Percentiles rank a stretch among this genome's conserved stretches.
Conservation (phyloP, 1,139 yeast genomes). For the Kluyveromyces sp. region DNA sequence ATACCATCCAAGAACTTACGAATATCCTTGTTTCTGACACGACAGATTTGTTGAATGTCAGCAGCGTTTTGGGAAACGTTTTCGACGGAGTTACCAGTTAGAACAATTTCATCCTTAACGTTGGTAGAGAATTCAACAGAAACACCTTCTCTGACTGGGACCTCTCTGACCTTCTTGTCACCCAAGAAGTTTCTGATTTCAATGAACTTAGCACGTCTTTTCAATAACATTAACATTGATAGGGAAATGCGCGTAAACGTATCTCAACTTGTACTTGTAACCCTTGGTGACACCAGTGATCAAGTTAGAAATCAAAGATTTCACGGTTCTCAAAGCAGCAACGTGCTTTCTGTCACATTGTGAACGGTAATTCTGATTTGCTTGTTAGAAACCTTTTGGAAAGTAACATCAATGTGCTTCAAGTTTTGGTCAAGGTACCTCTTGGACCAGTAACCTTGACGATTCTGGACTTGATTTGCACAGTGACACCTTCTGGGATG, state of each 20-base stretch:
- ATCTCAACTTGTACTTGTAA: constrained; percentile 99
- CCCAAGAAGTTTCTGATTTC: constrained; percentile 99
- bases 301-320: constrained; percentile 89
- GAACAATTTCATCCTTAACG: constrained; percentile 91
- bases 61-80: constrained; percentile 98
- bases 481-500: constrained; percentile 91
- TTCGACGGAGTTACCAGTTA: constrained; percentile 95
- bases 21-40: constrained; percentile 99
- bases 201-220: constrained; percentile 62
- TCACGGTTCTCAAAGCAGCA: constrained; percentile 98
- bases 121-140: constrained; percentile 67
- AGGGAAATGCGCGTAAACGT: constrained; percentile 99
- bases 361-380: constrained; percentile 86
- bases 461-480: constrained; percentile 85
- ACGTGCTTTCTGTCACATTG: constrained; percentile 99
- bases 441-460: constrained; percentile 97
- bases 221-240: constrained; percentile 89
- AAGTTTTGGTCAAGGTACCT: constrained; percentile 88
- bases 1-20: constrained; percentile 99
- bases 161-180: constrained; percentile 91
- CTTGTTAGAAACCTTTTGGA: constrained; percentile 62
- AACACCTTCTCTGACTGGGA: constrained; percentile 85
- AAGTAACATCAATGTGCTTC: constrained; percentile 92
- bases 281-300: constrained; percentile 99
- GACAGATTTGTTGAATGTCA: constrained; percentile 95